Evolutionary conservation across 805 yeast genomes (phyloP).

Genomic region (Helenozyma rhizophorensis): DNA sequence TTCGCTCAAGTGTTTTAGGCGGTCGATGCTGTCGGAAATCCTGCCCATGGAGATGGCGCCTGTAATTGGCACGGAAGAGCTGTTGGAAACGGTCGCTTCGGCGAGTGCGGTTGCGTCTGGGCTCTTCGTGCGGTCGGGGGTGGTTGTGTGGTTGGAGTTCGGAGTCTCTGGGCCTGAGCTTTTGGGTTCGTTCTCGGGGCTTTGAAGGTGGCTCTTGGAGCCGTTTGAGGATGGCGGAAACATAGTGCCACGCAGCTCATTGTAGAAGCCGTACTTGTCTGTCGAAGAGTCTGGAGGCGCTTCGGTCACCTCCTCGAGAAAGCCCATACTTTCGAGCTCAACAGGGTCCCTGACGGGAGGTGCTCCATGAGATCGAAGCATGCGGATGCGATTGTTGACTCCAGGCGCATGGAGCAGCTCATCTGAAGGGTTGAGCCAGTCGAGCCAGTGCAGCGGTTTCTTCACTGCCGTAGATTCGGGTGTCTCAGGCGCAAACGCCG

Average conservation of each 20-base stretch:
- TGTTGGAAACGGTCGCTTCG: not conserved
- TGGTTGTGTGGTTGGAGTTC: no score
- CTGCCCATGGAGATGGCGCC: not conserved
- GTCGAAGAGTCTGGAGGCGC: conserved; percentile 26
- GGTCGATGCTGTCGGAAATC: conserved; percentile 15
- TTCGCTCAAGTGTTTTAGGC: conserved; percentile 36
- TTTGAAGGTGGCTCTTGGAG: no score
- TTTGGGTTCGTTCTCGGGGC: no score
- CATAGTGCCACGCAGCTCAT: no score
- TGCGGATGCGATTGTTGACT: not conserved
- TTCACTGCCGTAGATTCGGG: not conserved
- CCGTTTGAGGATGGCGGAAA: not conserved
- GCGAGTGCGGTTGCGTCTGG: no score
- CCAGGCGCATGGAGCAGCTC: conserved; percentile 1
- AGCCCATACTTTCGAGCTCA: conserved; percentile 35
- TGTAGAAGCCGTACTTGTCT: conserved; percentile 49
- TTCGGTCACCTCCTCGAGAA: conserved; percentile 1
- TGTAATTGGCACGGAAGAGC: not conserved
- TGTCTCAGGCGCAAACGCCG: not conserved
- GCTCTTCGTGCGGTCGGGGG: no score
- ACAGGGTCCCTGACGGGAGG: conserved; percentile 28
- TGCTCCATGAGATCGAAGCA: no score
- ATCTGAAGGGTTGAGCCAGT: conserved; percentile 9
- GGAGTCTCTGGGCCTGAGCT: no score
- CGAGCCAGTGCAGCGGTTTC: conserved; percentile 4